Evolutionary conservation across 192 early-diverging fungal genomes (phyloP).

Genomic region (Lobosporangium transversale): DNA sequence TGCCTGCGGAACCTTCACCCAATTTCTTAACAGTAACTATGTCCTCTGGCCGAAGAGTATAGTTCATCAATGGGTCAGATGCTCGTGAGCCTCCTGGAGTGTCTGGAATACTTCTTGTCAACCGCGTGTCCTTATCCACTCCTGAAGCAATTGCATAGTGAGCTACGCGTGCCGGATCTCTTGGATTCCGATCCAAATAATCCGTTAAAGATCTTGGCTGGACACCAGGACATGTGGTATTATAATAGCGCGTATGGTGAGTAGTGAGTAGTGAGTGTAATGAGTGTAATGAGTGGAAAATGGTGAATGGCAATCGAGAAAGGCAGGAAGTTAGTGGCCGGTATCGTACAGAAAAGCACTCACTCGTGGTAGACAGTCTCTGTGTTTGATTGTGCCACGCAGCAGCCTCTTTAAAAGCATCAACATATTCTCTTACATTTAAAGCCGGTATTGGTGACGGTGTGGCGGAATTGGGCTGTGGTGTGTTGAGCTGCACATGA

Average conservation of each 20-base stretch:
- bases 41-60: constrained; percentile 67
- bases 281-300: too few species aligned
- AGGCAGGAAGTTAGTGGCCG: too few species aligned
- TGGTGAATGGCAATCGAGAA: too few species aligned
- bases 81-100: constrained; percentile 32
- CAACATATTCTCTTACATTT: constrained; percentile 17
- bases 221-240: too few species aligned
- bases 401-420: neutral
- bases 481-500: constrained; percentile 40
- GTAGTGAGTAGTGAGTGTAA: too few species aligned
- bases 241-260: too few species aligned
- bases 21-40: constrained; percentile 79
- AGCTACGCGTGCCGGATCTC: constrained; percentile 35
- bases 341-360: neutral
- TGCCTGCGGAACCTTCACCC: constrained; percentile 90
- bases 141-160: constrained; percentile 29
- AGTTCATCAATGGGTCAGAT: constrained; percentile 42
- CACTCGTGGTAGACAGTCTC: neutral
- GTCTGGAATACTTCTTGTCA: constrained; percentile 40
- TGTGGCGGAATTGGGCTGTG: constrained; percentile 12
- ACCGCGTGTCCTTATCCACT: constrained; percentile 29
- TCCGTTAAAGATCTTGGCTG: constrained; percentile 42
- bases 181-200: constrained; percentile 41
- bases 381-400: neutral
- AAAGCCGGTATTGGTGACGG: constrained; percentile 23